Evolutionary conservation across 805 yeast genomes (phyloP).

Genomic region (Nakazawaea laoshanensis): DNA sequence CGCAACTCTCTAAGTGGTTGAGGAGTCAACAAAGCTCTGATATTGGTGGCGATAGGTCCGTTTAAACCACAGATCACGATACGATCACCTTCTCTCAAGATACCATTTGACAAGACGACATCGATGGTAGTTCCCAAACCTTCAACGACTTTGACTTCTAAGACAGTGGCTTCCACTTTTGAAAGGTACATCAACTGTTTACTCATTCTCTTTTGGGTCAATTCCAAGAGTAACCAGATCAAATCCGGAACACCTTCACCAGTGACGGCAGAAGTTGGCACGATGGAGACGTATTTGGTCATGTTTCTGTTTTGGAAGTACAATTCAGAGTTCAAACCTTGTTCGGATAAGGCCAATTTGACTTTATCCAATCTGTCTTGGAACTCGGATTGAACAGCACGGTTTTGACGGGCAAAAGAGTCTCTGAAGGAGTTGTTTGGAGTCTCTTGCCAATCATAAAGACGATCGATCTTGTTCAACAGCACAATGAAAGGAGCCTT

Average conservation of each 20-base stretch:
- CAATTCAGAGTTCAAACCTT: constrained; percentile 95
- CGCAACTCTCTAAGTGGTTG: constrained; percentile 96
- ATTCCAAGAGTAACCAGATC: constrained; percentile 87
- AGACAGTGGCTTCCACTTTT: constrained; percentile 88
- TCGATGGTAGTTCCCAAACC: constrained; percentile 99
- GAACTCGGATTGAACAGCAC: constrained; percentile 87
- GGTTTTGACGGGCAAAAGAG: constrained; percentile 73
- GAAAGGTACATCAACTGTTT: constrained; percentile 95
- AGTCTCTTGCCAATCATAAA: constrained; percentile 85
- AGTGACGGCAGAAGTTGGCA: constrained; percentile 97
- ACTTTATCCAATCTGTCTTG: constrained; percentile 79
- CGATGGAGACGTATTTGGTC: constrained; percentile 89
- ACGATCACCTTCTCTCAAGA: constrained; percentile 89
- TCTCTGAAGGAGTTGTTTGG: constrained; percentile 97
- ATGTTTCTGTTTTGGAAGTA: constrained; percentile 93
- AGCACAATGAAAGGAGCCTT: constrained; percentile 98
- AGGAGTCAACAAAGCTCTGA: constrained; percentile 93
- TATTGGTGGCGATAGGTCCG: constrained; percentile 95
- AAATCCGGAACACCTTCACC: constrained; percentile 99
- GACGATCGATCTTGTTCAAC: constrained; percentile 93
- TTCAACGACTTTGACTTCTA: constrained; percentile 96
- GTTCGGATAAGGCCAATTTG: constrained; percentile 90
- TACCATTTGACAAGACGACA: constrained; percentile 95
- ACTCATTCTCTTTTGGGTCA: constrained; percentile 98
- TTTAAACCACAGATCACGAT: constrained; percentile 95